These are phyloP conservation scores for Bisporella sp. DNA, from an alignment of 2,329 filamentous ascomycete genomes.

Conservation along the genomic window DNA sequence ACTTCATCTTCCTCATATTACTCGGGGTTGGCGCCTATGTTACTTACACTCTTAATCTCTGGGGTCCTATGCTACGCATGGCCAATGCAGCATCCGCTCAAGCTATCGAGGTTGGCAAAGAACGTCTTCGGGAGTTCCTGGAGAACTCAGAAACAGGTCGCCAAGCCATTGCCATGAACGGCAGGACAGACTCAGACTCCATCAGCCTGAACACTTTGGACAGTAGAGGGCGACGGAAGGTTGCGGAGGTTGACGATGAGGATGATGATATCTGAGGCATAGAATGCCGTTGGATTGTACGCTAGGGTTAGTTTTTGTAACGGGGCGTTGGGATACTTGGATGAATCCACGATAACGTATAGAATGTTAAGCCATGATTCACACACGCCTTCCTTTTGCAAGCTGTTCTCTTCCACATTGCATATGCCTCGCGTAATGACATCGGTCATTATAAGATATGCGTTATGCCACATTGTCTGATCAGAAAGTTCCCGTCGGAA, in stretches of 20 bases:
- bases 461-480: too few species aligned
- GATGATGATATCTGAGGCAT: conserved; percentile 21
- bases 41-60: conserved; percentile 88
- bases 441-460: too few species aligned
- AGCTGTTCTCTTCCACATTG: too few species aligned
- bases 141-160: conserved; percentile 80
- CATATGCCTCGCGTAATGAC: too few species aligned
- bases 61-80: conserved; percentile 95
- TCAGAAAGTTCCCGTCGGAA: too few species aligned
- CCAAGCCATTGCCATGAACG: conserved; percentile 72
- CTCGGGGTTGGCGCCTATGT: conserved; percentile 73
- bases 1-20: conserved; percentile 83
- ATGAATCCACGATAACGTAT: too few species aligned
- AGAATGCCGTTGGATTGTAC: not conserved
- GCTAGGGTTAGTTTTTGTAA: too few species aligned
- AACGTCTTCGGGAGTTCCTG: conserved; percentile 82
- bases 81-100: conserved; percentile 80
- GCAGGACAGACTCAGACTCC: conserved; percentile 37
- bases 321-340: too few species aligned
- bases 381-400: too few species aligned
- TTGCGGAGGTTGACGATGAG: conserved; percentile 51
- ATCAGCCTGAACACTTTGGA: conserved; percentile 56
- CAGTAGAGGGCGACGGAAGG: conserved; percentile 47
- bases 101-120: conserved; percentile 85
- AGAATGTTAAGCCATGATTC: too few species aligned